Base-by-base conservation (phyloP, 2,329 filamentous ascomycete genomes). In the Trichoderma brevicompactum region DNA sequence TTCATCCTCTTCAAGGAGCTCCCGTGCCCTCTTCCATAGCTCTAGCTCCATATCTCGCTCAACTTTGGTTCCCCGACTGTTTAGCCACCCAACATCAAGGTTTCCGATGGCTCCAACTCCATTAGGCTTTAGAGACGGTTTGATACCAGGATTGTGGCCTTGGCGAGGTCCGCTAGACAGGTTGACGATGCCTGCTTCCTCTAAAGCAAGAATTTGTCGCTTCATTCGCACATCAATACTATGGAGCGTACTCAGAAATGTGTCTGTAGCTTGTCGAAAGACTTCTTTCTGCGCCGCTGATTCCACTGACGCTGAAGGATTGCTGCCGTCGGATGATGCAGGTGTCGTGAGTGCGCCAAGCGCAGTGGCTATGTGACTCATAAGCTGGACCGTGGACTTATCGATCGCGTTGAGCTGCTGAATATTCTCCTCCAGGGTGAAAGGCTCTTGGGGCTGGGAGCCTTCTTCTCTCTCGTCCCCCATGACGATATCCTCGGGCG, bases 1-100 rank as follows among this genome's bases (percentile, higher is more conserved):
- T 17, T 67, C 68, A n/a, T 74, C 69, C 64, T 72, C 74, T 66
- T 80, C 74, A 50, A 81, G 68, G 32, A 80, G 74, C 10, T 70
- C 72, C 64, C 75, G 76, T 13, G 77, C 77, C 62, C 76, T 78
- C 6, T 67, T 83, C 87, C 94, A 90, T 50, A 96, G 79, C 78
- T 97, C 92, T 2, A 86, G 86, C 74, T 96, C 92, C 83, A 94
- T 95, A 68, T 92, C 90, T 72, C 89, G 86, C 65, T 92, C 92
- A 23, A 96, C 91, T 68, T 89, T 89, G 68, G 91, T 90, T 67
- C 91, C 92, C 65, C 92, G 85, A 72, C 92, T 94, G 74, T 97
- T 98, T 71, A 98, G 78, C 87, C 91, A 94, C 38, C 94, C 94
- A 13, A 96, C 89, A 74, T 97, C 94, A 61, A 97, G 81, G 34